Evolutionary conservation across 306 rosid species (phyloP).

Genomic region (Sindora glabra): DNA sequence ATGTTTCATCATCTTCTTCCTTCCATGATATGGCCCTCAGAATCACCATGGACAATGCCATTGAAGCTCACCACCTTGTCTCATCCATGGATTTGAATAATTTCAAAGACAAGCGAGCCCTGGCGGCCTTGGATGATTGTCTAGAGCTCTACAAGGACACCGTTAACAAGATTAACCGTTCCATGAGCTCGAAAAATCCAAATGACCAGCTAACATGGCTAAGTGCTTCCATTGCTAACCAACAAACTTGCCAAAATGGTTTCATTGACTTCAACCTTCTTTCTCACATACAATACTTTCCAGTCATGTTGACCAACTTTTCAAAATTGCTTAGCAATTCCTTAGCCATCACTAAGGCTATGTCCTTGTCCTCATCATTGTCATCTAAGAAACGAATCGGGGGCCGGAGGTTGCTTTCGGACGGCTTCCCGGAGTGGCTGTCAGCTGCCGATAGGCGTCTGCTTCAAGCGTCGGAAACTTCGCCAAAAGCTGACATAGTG

Average conservation of each 20-base stretch:
- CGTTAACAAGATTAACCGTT: constrained; percentile 44
- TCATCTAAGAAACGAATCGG: constrained; percentile 13
- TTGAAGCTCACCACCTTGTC: constrained; percentile 42
- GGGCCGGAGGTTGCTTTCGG: constrained; percentile 34
- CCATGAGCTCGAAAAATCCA: constrained; percentile 23
- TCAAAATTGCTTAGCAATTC: constrained; percentile 69
- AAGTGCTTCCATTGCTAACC: constrained; percentile 72
- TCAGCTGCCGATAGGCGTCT: constrained; percentile 46
- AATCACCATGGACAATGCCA: constrained; percentile 62
- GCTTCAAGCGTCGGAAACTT: constrained; percentile 13
- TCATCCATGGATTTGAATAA: constrained; percentile 32
- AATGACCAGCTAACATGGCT: constrained; percentile 51
- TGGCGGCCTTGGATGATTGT: constrained; percentile 67
- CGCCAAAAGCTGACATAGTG: constrained; percentile 32
- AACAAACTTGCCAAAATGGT: constrained; percentile 70
- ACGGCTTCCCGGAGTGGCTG: constrained; percentile 46
- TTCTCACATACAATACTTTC: constrained; percentile 30
- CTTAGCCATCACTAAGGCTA: constrained; percentile 39
- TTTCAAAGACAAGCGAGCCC: constrained; percentile 28
- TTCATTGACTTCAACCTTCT: constrained; percentile 40
- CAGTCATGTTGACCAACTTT: constrained; percentile 47
- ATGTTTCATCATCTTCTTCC: constrained; percentile 1
- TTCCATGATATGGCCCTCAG: constrained; percentile 40
- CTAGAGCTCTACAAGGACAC: constrained; percentile 65
- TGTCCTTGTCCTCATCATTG: background rate